Percentiles rank a stretch among this genome's conserved stretches.
These are phyloP conservation scores for Inonotus obliquus DNA, from an alignment of 1,284 basidiomycete genomes.

Conservation along the genomic window DNA sequence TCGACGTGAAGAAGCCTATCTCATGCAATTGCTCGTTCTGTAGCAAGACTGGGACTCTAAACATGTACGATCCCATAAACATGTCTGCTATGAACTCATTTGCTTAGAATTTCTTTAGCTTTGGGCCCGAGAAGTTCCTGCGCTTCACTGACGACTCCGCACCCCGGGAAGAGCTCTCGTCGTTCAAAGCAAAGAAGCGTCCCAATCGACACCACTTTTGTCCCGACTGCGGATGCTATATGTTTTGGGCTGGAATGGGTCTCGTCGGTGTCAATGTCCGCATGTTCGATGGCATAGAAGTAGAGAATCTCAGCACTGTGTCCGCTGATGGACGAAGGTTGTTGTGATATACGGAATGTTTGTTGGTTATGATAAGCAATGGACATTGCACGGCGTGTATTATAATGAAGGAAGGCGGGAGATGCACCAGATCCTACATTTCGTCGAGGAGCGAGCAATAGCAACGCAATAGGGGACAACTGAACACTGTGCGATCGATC, in stretches of 20 bases:
- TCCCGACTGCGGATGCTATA: background rate
- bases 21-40: constrained; percentile 5
- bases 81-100: background rate
- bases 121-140: background rate
- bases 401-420: too few species aligned
- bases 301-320: background rate
- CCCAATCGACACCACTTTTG: background rate
- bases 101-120: background rate
- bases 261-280: constrained; percentile 1
- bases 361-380: too few species aligned
- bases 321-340: background rate
- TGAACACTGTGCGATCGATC: too few species aligned
- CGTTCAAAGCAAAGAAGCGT: background rate
- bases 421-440: too few species aligned
- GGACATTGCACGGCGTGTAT: too few species aligned
- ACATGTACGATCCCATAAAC: background rate
- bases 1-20: constrained; percentile 1
- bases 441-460: too few species aligned
- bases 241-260: constrained; percentile 1
- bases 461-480: too few species aligned
- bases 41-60: background rate
- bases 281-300: constrained; percentile 12
- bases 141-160: background rate
- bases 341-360: background rate
- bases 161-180: background rate